Conservation (phyloP, 441 rosid genomes). For the Arabidopsis hybrid region DNA sequence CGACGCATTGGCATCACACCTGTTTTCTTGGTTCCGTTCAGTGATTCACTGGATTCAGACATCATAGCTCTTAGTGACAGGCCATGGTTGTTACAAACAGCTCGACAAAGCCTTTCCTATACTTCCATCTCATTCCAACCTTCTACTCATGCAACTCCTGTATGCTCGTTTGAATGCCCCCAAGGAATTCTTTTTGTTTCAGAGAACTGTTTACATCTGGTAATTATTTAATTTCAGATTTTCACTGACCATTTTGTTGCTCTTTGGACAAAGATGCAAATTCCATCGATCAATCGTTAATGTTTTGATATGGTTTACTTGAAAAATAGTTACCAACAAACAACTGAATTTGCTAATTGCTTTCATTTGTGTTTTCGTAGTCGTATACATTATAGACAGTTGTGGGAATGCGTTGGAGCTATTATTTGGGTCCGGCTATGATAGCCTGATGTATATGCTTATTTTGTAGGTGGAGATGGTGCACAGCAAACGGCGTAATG, state of each 20-base stretch:
- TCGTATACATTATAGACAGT: not conserved
- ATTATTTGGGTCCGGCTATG: conserved; percentile 25
- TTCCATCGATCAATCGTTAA: conserved; percentile 14
- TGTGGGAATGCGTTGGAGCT: conserved; percentile 24
- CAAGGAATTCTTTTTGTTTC: conserved; percentile 94
- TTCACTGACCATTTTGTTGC: conserved; percentile 13
- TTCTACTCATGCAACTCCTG: conserved; percentile 97
- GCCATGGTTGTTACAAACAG: conserved; percentile 96
- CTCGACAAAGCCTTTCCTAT: conserved; percentile 91
- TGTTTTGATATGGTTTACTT: conserved; percentile 11
- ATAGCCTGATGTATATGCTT: conserved; percentile 38
- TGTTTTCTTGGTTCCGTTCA: conserved; percentile 91
- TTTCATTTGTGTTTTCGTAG: conserved; percentile 25
- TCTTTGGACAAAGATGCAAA: conserved; percentile 18
- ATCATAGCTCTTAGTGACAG: conserved; percentile 95
- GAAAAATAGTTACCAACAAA: conserved; percentile 7
- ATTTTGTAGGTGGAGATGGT: conserved; percentile 94
- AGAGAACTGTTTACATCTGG: conserved; percentile 95
- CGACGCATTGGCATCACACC: conserved; percentile 98
- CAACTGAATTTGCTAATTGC: conserved; percentile 13
- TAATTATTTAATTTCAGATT: conserved; percentile 47
- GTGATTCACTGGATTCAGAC: conserved; percentile 82
- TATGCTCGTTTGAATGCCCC: conserved; percentile 91
- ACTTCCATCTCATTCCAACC: conserved; percentile 95
- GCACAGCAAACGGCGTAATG: conserved; percentile 87